These are phyloP conservation scores for Thielaviopsis musarum DNA, from an alignment of 2,329 filamentous ascomycete species.

Conservation along the genomic window DNA sequence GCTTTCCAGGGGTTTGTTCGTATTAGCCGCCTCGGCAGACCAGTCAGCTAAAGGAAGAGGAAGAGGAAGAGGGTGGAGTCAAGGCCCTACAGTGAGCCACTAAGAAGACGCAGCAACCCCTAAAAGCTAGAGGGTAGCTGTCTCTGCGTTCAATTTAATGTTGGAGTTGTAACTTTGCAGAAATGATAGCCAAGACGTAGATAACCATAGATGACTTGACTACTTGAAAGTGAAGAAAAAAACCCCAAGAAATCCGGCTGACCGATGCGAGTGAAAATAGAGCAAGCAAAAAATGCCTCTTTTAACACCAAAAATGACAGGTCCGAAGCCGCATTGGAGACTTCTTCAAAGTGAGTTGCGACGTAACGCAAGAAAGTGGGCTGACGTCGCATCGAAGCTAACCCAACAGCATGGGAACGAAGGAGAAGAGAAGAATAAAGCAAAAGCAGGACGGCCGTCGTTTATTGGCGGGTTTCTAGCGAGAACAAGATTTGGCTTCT, in stretches of 20 bases:
- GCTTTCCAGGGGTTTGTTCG: background rate
- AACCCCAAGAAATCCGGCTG: background rate
- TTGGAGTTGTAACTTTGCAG: no score
- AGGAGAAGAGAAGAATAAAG: background rate
- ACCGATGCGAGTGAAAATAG: background rate
- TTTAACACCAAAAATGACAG: background rate
- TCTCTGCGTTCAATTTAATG: no score
- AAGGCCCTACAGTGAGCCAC: background rate
- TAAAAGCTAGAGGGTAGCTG: background rate
- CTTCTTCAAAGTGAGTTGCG: background rate
- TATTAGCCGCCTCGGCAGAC: background rate
- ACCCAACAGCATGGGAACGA: background rate
- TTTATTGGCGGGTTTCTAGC: background rate
- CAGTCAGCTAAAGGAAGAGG: background rate
- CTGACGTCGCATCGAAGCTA: background rate
- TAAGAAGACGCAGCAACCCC: background rate
- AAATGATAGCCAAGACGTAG: no score
- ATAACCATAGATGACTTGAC: no score
- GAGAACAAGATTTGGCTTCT: no score
- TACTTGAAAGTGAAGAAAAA: background rate
- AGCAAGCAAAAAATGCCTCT: background rate
- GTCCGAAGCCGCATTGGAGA: background rate
- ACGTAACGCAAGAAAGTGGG: background rate
- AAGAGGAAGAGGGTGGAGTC: background rate
- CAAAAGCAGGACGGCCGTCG: background rate